Conservation (phyloP, 352 stramenopile species). For the Phytophthora uliginosa region DNA sequence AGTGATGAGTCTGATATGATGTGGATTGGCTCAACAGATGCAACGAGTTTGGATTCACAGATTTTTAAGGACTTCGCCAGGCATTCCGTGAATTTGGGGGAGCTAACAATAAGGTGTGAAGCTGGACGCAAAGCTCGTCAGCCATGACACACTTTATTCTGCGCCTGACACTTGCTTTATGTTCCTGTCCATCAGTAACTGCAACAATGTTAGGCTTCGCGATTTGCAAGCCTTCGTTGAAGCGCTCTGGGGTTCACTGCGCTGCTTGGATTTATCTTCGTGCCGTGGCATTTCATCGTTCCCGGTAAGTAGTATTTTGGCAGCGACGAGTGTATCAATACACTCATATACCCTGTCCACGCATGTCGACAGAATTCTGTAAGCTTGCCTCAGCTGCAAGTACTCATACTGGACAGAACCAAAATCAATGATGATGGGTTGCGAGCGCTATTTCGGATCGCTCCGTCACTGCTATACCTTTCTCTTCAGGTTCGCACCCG, state of each 20-base stretch:
- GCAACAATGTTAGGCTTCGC: conserved; percentile 23
- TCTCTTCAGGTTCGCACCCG: conserved; percentile 66
- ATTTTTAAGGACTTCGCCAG: conserved; percentile 49
- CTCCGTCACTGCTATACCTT: conserved; percentile 61
- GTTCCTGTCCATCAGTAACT: conserved; percentile 36
- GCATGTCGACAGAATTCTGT: conserved; percentile 30
- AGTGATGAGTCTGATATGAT: background rate
- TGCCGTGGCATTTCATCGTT: conserved; percentile 57
- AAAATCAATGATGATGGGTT: conserved; percentile 59
- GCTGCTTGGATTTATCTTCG: conserved; percentile 64
- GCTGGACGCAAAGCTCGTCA: background rate
- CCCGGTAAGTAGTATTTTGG: conserved; percentile 34
- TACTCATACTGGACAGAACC: conserved; percentile 75
- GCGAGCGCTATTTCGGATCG: conserved; percentile 39
- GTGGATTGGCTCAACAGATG: conserved; percentile 40
- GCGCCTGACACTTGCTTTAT: conserved; percentile 3
- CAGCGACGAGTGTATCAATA: background rate
- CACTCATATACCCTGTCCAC: conserved; percentile 2
- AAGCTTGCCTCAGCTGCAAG: conserved; percentile 52
- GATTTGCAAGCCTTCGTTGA: conserved; percentile 52
- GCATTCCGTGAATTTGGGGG: conserved; percentile 42
- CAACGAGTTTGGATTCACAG: conserved; percentile 51
- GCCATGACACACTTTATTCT: background rate
- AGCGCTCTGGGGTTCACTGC: conserved; percentile 39
- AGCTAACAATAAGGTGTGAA: conserved; percentile 61